Percentiles rank a stretch among this genome's conserved stretches.
Conservation (phyloP, 2,329 filamentous ascomycete genomes). For the Cladosporium austrohemisphaericum region DNA sequence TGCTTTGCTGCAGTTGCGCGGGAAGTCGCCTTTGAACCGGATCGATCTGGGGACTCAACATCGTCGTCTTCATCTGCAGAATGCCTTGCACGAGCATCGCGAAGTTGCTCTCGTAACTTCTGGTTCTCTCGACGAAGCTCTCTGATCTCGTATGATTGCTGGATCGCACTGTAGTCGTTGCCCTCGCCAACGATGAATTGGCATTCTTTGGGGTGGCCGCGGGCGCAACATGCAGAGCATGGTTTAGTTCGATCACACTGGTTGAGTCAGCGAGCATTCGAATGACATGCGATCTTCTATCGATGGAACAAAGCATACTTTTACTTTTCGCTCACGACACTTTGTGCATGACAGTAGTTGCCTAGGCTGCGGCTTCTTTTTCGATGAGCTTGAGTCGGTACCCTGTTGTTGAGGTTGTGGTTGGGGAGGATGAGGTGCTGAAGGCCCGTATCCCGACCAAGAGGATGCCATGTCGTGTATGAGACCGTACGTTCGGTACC, state of each 20-base stretch:
- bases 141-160: slow-evolving; percentile 47
- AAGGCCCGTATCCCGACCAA: slow-evolving; percentile 28
- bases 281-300: neutral
- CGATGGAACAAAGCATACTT: slow-evolving; percentile 34
- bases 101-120: slow-evolving; percentile 41
- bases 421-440: slow-evolving; percentile 22
- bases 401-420: slow-evolving; percentile 20
- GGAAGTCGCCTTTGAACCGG: slow-evolving; percentile 20
- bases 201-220: slow-evolving; percentile 46
- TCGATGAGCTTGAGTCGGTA: slow-evolving; percentile 15
- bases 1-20: slow-evolving; percentile 27
- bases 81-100: slow-evolving; percentile 27
- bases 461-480: slow-evolving; percentile 25
- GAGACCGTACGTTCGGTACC: slow-evolving; percentile 8
- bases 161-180: slow-evolving; percentile 44
- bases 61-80: slow-evolving; percentile 40
- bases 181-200: slow-evolving; percentile 45
- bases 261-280: slow-evolving; percentile 15
- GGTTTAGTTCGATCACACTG: slow-evolving; percentile 50
- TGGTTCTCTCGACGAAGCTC: slow-evolving; percentile 46
- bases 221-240: slow-evolving; percentile 47
- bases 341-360: slow-evolving; percentile 48
- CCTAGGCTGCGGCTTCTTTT: slow-evolving; percentile 40
- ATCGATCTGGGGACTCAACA: slow-evolving; percentile 27
- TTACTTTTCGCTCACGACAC: slow-evolving; percentile 48